Conservation (phyloP, 2,329 filamentous ascomycete species). For the Cordyceps cicadae region DNA sequence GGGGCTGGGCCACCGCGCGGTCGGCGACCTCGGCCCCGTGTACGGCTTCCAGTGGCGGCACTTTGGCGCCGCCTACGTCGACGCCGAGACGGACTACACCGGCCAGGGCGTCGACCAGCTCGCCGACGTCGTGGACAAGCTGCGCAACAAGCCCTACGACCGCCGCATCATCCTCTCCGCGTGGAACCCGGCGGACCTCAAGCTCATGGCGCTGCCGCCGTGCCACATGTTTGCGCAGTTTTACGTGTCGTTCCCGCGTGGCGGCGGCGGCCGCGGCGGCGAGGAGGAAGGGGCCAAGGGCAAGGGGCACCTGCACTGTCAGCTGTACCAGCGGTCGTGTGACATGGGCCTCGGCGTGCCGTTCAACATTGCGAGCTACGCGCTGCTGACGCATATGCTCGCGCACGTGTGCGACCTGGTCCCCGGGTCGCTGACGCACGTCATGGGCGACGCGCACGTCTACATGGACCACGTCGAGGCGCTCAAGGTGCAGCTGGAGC, state of each 20-base stretch:
- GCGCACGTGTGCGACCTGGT: conserved; percentile 78
- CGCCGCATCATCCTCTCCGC: conserved; percentile 82
- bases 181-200: conserved; percentile 85
- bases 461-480: conserved; percentile 91
- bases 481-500: conserved; percentile 66
- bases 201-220: conserved; percentile 83
- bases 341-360: conserved; percentile 97
- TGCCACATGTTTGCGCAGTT: conserved; percentile 99
- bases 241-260: conserved; percentile 67
- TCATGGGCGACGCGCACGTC: conserved; percentile 97
- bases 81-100: conserved; percentile 71
- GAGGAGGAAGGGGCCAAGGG: conserved; percentile 23
- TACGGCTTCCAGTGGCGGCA: conserved; percentile 99
- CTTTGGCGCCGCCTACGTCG: conserved; percentile 85
- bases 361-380: conserved; percentile 96
- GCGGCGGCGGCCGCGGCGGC: conserved; percentile 16
- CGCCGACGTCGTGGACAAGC: conserved; percentile 78
- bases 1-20: conserved; percentile 71
- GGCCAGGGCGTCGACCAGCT: conserved; percentile 91
- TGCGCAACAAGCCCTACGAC: conserved; percentile 78
- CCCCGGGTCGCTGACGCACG: conserved; percentile 82
- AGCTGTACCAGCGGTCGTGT: conserved; percentile 88
- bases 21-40: conserved; percentile 86
- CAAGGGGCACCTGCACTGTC: conserved; percentile 70
- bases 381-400: conserved; percentile 89